These are phyloP conservation scores for Vaucheria bursata DNA, from an alignment of 352 stramenopile species.

Conservation along the genomic window DNA sequence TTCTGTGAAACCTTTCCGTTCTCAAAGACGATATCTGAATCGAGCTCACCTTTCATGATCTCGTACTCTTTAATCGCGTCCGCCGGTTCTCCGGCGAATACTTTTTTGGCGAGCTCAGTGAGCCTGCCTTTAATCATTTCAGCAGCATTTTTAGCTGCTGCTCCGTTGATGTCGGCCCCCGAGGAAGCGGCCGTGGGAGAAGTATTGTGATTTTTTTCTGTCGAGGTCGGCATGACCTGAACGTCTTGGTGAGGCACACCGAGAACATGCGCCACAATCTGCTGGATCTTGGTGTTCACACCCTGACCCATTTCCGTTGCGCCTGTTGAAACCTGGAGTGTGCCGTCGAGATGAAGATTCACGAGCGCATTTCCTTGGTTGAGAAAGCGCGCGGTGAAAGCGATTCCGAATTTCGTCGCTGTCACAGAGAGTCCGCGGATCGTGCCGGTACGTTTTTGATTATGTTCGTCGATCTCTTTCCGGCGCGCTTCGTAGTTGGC, in stretches of 20 bases:
- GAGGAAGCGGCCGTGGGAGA: neutral
- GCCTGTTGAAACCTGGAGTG: neutral
- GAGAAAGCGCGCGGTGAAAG: neutral
- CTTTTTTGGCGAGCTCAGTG: neutral
- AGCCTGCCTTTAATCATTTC: neutral
- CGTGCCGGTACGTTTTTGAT: neutral
- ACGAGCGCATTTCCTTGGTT: neutral
- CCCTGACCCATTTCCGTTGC: neutral
- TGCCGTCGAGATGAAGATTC: neutral
- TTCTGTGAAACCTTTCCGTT: neutral
- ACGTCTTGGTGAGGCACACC: neutral
- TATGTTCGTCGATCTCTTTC: neutral
- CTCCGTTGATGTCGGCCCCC: neutral
- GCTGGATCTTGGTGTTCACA: neutral
- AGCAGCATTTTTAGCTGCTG: neutral
- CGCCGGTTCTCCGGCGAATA: neutral
- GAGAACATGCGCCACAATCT: neutral
- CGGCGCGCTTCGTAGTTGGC: neutral
- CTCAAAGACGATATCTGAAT: neutral
- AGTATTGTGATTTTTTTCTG: constrained; percentile 2
- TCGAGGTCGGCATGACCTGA: neutral
- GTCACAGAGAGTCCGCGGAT: neutral
- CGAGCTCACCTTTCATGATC: neutral
- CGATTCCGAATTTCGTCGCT: neutral
- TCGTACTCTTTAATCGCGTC: neutral